Conservation (phyloP, 2,329 filamentous ascomycete species). For the Hymenoscyphus occultus region DNA sequence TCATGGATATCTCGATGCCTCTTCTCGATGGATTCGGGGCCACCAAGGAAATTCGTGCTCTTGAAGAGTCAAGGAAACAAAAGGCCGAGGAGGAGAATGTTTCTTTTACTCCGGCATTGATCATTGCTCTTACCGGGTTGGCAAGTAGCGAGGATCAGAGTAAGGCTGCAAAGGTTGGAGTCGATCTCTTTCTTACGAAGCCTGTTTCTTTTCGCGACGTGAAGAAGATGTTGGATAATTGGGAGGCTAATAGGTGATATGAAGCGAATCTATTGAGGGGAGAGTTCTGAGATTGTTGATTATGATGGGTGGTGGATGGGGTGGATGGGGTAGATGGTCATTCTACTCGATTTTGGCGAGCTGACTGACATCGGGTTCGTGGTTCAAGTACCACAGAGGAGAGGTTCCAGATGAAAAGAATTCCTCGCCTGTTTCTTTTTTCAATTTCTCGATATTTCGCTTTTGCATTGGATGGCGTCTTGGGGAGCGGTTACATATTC, state of each 20-base stretch:
- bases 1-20: slow-evolving; percentile 54
- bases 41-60: slow-evolving; percentile 47
- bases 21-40: slow-evolving; percentile 51
- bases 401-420: too few relatives aligned
- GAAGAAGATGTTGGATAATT: slow-evolving; percentile 39
- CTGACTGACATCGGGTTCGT: too few relatives aligned
- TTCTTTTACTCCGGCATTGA: slow-evolving; percentile 29
- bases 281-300: too few relatives aligned
- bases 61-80: slow-evolving; percentile 40
- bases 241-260: slow-evolving; percentile 34
- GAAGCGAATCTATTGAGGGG: slow-evolving; percentile 8
- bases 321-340: too few relatives aligned
- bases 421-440: too few relatives aligned
- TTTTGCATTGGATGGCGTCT: too few relatives aligned
- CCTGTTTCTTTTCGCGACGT: slow-evolving; percentile 43
- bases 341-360: too few relatives aligned
- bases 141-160: slow-evolving; percentile 37
- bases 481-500: too few relatives aligned
- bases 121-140: slow-evolving; percentile 41
- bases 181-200: slow-evolving; percentile 41
- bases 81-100: slow-evolving; percentile 18
- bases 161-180: slow-evolving; percentile 37
- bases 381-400: too few relatives aligned
- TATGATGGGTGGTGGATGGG: too few relatives aligned
- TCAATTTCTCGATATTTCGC: too few relatives aligned